Evolutionary conservation across 371 early-diverging fungal genomes (phyloP).

Genomic region (Lichtheimia ramosa): DNA sequence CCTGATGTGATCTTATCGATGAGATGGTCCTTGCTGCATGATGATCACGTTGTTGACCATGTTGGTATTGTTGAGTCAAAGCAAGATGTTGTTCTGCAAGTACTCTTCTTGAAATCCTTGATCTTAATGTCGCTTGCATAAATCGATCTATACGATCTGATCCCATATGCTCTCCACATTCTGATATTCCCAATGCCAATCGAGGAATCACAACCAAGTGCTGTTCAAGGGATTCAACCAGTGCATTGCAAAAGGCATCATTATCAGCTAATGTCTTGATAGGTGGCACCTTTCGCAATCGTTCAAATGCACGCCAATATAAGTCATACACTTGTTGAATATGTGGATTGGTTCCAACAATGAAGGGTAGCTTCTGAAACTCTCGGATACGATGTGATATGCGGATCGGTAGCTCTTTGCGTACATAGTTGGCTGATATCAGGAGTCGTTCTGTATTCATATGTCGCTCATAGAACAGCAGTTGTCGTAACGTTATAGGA

Average conservation of each 20-base stretch:
- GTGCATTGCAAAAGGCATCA: slow-evolving; percentile 64
- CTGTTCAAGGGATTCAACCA: slow-evolving; percentile 58
- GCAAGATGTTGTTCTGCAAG: slow-evolving; percentile 84
- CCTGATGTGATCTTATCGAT: slow-evolving; percentile 24
- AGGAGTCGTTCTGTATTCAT: slow-evolving; percentile 72
- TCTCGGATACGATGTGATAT: slow-evolving; percentile 85
- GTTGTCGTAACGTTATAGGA: slow-evolving; percentile 80
- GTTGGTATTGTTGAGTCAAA: slow-evolving; percentile 43
- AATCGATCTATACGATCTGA: slow-evolving; percentile 67
- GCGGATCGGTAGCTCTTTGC: slow-evolving; percentile 81
- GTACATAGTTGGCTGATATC: slow-evolving; percentile 80
- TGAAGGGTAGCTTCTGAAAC: slow-evolving; percentile 80
- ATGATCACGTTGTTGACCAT: slow-evolving; percentile 4
- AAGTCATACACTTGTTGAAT: slow-evolving; percentile 72
- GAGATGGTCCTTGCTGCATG: slow-evolving; percentile 2
- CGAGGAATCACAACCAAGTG: slow-evolving; percentile 83
- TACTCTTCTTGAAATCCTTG: slow-evolving; percentile 82
- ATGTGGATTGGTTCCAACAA: slow-evolving; percentile 83
- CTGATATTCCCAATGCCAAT: slow-evolving; percentile 75
- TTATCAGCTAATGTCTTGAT: slow-evolving; percentile 73
- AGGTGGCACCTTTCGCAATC: slow-evolving; percentile 60
- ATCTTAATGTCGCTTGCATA: slow-evolving; percentile 75
- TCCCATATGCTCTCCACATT: slow-evolving; percentile 66
- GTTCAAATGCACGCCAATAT: slow-evolving; percentile 84
- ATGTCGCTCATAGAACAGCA: slow-evolving; percentile 80